Base-by-base conservation (phyloP, 306 rosid genomes). In the Vicia villosa region DNA sequence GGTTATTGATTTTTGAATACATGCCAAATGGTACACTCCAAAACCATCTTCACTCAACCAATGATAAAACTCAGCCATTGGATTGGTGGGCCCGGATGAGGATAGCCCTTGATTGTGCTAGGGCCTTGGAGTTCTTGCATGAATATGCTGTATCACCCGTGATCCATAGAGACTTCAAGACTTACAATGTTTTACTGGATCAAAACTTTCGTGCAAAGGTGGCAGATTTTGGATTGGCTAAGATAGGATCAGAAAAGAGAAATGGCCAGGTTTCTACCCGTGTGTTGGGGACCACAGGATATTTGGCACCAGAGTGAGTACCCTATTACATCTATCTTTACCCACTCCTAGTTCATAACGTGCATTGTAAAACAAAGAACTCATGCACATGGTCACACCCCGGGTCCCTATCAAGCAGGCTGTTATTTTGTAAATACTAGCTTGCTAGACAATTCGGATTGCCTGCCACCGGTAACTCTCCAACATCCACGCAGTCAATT, bases 31-130 rank as follows among this genome's bases (percentile, higher is more conserved):
- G 96, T 0, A 86, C 91, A 17, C 96, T 95, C 19, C 93, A 86
- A 28, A 78, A 73, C 76, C 89, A 87, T 70, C 96, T 91, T 2
- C 96, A 91, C 66, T 73, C 82, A 13, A 9, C 79, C 36, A 66
- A 66, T 21, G 69, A 62, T 26, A 74, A 75, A 67, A 24, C 67
- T 55, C 84, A 76, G 49, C 86, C 85, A 46, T 80, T 95, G 91
- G 92, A 87, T 86, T 95, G 99, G 99, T 84, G 87, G 69, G 84
- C 87, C 69, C 80, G 97, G 55, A 74, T 91, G 86, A 86, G 85
- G 89, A 91, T 95, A 82, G 99, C 97, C 83, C 95, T 91, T 61
- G 99, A 95, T 57, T 91, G 99, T 63, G 99, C 96, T 21, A 80
- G 79, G 81, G 97, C 96, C 20, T 79, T 95, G 40, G 99, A 89